Base-by-base conservation (phyloP, 805 yeast genomes). In the Schizosaccharomyces osmophilus region DNA sequence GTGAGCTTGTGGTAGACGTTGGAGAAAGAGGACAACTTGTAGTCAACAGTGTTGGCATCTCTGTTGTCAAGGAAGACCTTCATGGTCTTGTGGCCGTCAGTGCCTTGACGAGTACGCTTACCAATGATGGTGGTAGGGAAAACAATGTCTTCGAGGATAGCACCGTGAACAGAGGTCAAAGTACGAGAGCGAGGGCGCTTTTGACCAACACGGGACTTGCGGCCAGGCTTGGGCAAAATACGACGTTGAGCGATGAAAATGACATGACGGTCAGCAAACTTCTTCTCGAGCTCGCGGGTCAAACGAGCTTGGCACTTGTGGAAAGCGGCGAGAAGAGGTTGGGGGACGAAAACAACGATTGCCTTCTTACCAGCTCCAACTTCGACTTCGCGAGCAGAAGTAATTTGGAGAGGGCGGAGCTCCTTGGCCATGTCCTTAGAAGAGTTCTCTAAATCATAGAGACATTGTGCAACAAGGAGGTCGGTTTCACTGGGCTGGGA, bases 101-200 rank as follows among this genome's bases (percentile, higher is more conserved):
- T 95, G 76, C 87, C 82, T 87, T 86, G 89, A 84, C 96, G 88
- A 75, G 87, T 90, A 82, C 98, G 88, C 88, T 93, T 93, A 78
- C 98, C 98, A 70, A 85, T 82, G 73, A 90, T 90, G 82, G 90
- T 97, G 71, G 97, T 89, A 79, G 98, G 98, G 97, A 85, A 90
- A 69, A 93, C 98, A 75, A 90, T 82, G 79, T 90, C 98, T 81
- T 93, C 98, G 77, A 90, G 87, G 80, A 90, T 80, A 78, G 87
- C 87, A 80, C 93, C 97, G 79, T 90, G 98, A 70, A 90, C 98
- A 74, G 97, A 88, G 71, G 96, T 83, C 78, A 93, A 82, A 74
- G 98, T 90, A 85, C 98, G 88, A 73, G 97, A 89, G 82, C 95
- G 87, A 78, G 98, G 98, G 83, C 98, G 89, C 89, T 93, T 89